phyloP scores from a whole-genome alignment of 441 rosid genomes.

The Erodium moschatum region DNA sequence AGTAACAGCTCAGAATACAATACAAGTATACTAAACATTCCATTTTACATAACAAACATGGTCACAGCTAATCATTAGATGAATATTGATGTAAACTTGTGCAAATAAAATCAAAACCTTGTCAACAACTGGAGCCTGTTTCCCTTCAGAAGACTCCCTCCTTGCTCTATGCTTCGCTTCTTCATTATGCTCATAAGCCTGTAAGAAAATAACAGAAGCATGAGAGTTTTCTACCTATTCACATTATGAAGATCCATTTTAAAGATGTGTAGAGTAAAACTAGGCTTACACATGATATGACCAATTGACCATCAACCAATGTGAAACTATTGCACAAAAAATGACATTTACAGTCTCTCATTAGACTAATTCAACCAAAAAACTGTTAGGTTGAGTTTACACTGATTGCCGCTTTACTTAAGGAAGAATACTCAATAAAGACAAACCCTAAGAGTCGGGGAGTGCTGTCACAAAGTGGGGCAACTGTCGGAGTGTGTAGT shows the following conservation, averaged over 20 bases:
- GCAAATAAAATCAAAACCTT: constrained; percentile 41
- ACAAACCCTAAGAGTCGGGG: too few relatives aligned
- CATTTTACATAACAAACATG: not conserved
- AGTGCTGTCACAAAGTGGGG: too few relatives aligned
- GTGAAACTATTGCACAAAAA: too few relatives aligned
- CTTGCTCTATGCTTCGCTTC: constrained; percentile 59
- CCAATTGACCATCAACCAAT: not conserved
- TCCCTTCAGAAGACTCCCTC: constrained; percentile 57
- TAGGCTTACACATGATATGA: not conserved
- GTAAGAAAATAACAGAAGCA: constrained; percentile 22
- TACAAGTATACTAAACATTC: not conserved
- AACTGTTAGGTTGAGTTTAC: too few relatives aligned
- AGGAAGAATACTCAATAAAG: too few relatives aligned
- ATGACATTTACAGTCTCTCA: too few relatives aligned
- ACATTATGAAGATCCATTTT: not conserved
- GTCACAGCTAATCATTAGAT: not conserved
- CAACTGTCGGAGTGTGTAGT: not conserved
- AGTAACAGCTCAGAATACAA: not conserved
- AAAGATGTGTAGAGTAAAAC: not conserved
- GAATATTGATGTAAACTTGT: not conserved
- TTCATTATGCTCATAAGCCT: constrained; percentile 71
- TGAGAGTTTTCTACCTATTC: not conserved
- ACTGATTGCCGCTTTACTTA: too few relatives aligned
- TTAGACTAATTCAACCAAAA: too few relatives aligned
- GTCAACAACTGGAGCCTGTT: constrained; percentile 48